A percentile compares a stretch with the other conserved stretches of the same genome.
Conservation (phyloP, 1,139 yeast genomes). For the Debaryomyces fabryi region DNA sequence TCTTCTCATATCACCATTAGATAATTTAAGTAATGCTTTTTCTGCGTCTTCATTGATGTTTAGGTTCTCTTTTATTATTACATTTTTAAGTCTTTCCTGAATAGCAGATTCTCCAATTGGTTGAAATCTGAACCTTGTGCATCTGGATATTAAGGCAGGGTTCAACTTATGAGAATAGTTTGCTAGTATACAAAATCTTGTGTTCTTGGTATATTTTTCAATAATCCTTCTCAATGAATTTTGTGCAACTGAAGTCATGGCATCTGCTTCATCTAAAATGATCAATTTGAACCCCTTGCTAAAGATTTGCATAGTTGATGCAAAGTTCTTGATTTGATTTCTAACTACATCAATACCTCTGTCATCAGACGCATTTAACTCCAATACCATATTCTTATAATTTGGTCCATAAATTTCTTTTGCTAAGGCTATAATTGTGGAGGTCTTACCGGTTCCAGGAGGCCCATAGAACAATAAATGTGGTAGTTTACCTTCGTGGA, state of each 20-base stretch:
- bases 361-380: constrained; percentile 85
- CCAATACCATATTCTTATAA: constrained; percentile 86
- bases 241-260: constrained; percentile 95
- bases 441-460: constrained; percentile 97
- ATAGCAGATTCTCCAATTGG: constrained; percentile 76
- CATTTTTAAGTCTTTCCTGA: constrained; percentile 63
- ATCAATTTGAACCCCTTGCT: constrained; percentile 79
- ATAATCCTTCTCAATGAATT: constrained; percentile 90
- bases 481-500: constrained; percentile 80
- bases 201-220: constrained; percentile 92
- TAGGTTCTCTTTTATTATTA: constrained; percentile 68
- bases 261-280: constrained; percentile 96
- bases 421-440: constrained; percentile 90
- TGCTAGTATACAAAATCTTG: constrained; percentile 94
- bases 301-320: constrained; percentile 91
- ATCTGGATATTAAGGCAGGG: constrained; percentile 91
- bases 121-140: constrained; percentile 91
- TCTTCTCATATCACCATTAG: constrained; percentile 95
- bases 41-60: constrained; percentile 61
- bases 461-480: constrained; percentile 94
- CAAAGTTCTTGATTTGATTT: constrained; percentile 81
- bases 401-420: constrained; percentile 86
- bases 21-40: constrained; percentile 63
- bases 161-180: constrained; percentile 94
- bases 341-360: constrained; percentile 87